These are phyloP conservation scores for Trichothecium sympodiale DNA, from an alignment of 2,329 filamentous ascomycete genomes.

Conservation along the genomic window DNA sequence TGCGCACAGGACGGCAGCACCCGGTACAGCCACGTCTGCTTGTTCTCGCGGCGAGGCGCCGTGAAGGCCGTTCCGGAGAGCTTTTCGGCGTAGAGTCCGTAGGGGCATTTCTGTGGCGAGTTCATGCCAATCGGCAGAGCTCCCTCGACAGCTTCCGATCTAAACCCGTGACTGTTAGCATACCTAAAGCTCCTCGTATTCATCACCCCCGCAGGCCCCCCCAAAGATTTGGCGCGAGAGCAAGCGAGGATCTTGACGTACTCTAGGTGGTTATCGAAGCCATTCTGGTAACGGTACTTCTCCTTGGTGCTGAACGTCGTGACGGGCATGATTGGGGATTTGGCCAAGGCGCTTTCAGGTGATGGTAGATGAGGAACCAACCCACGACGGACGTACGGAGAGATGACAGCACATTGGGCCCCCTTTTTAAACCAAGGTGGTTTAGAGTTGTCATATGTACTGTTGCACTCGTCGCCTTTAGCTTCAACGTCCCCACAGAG, in stretches of 20 bases:
- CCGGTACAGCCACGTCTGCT: constrained; percentile 63
- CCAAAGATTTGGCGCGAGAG: not conserved
- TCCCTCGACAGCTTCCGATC: constrained; percentile 64
- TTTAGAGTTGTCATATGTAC: no score
- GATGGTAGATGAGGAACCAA: no score
- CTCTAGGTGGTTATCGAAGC: constrained; percentile 59
- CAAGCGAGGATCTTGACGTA: constrained; percentile 27
- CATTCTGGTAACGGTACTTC: constrained; percentile 53
- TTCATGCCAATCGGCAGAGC: constrained; percentile 68
- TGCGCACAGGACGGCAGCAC: constrained; percentile 56
- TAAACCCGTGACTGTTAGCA: constrained; percentile 26
- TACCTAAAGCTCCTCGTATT: no score
- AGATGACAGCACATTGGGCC: no score
- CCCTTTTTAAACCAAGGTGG: no score
- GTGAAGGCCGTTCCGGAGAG: constrained; percentile 64
- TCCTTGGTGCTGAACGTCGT: constrained; percentile 37
- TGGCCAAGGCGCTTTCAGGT: no score
- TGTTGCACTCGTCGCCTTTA: no score
- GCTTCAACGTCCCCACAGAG: no score
- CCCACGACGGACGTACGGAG: no score
- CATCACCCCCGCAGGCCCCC: no score
- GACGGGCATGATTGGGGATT: constrained; percentile 31
- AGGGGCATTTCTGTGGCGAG: constrained; percentile 69
- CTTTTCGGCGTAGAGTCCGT: constrained; percentile 75
- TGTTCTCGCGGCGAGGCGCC: constrained; percentile 56